These are phyloP conservation scores for Sphaerostilbella broomeana DNA, from an alignment of 2,329 filamentous ascomycete genomes.

Conservation along the genomic window DNA sequence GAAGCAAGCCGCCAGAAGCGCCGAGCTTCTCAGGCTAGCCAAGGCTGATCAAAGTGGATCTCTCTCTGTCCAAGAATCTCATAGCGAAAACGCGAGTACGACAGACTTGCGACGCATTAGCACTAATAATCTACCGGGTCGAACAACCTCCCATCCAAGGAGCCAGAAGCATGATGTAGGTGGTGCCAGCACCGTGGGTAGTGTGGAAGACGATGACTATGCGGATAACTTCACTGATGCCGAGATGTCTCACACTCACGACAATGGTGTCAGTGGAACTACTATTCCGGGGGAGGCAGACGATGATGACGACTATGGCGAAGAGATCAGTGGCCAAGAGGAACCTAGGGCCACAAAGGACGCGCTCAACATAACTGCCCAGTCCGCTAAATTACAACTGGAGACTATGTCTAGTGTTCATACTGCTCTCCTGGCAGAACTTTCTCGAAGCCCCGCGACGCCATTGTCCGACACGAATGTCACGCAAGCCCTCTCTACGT, in stretches of 20 bases:
- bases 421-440: constrained; percentile 67
- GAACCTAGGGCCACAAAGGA: constrained; percentile 73
- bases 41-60: constrained; percentile 64
- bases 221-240: constrained; percentile 39
- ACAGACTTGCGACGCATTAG: constrained; percentile 35
- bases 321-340: constrained; percentile 71
- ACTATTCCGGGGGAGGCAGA: constrained; percentile 32
- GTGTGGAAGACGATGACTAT: constrained; percentile 47
- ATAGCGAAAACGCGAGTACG: constrained; percentile 47
- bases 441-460: constrained; percentile 58
- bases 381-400: constrained; percentile 87
- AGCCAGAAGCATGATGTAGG: constrained; percentile 31
- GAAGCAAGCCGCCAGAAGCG: constrained; percentile 64
- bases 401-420: constrained; percentile 85
- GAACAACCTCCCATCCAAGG: constrained; percentile 23
- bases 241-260: constrained; percentile 31
- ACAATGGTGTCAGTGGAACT: constrained; percentile 16
- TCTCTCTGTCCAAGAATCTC: constrained; percentile 38
- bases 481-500: constrained; percentile 71
- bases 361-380: constrained; percentile 93
- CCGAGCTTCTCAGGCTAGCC: constrained; percentile 69
- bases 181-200: constrained; percentile 41
- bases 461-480: constrained; percentile 71
- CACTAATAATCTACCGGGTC: constrained; percentile 38
- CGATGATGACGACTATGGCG: constrained; percentile 67